phyloP scores from a whole-genome alignment of 306 rosid genomes.

The Inga laurina region DNA sequence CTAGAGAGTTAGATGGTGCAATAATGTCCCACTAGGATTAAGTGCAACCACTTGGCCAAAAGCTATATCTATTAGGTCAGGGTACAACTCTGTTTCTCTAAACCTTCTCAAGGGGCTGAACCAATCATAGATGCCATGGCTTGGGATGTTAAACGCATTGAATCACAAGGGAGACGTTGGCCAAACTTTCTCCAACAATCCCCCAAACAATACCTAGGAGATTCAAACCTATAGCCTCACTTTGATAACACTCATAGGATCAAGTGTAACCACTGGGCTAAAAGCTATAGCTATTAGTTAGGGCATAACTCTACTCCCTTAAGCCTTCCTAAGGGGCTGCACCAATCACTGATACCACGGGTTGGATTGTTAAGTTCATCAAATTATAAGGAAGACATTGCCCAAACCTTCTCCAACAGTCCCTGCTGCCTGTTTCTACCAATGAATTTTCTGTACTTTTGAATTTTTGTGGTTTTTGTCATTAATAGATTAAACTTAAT shows the following conservation, averaged over 20 bases:
- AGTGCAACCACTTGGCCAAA: neutral
- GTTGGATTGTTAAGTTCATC: neutral
- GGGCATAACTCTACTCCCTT: neutral
- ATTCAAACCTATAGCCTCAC: neutral
- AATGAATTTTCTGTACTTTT: neutral
- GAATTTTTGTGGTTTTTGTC: neutral
- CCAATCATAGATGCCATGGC: no score
- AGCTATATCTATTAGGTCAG: neutral
- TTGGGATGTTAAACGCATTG: no score
- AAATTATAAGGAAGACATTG: neutral
- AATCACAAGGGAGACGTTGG: neutral
- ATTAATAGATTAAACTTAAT: constrained; percentile 12
- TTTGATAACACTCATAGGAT: neutral
- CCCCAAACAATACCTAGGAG: neutral
- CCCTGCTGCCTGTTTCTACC: constrained; percentile 13
- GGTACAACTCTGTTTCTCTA: neutral
- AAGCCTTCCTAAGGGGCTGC: neutral
- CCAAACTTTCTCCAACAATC: neutral
- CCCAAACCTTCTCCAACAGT: neutral
- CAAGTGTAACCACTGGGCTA: neutral
- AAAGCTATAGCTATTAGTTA: neutral
- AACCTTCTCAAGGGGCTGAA: neutral
- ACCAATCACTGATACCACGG: neutral
- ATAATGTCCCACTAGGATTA: neutral
- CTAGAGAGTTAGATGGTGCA: constrained; percentile 12